Evolutionary conservation across 225 moss, liverwort and hornwort genomes (phyloP), one percentile per base, ranked within the genome.

Genomic region (Pseudisothecium myosuroides): DNA sequence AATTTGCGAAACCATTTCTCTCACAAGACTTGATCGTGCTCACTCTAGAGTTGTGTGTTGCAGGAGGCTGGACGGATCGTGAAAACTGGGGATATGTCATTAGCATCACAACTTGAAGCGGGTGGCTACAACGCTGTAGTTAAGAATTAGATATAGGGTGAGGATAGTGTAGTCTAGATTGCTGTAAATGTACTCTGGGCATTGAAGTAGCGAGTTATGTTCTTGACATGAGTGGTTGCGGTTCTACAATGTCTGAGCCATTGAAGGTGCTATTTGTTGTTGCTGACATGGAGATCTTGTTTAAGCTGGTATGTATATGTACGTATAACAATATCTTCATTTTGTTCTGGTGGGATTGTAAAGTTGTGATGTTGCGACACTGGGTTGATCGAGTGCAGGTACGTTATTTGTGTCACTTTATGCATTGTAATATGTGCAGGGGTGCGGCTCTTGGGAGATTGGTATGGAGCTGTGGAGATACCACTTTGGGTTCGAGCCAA

Each of bases 31-130:
- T 49, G 27, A 39, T 82, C n/a, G 73, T 91, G 76, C 89, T 88
- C n/a, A 86, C 80, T 64, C 82, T 86, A 13, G 66, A 83, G 74
- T 88, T 87, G 60, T 79, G 49, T 86, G 88, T 54, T 84, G 90
- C 96, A 98, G 98, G 98, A 98, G 86, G 94, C 83, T 64, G 98
- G 97, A 73, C 93, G 93, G 87, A 98, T 98, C 68, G 92, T 97
- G 88, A 96, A 96, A 90, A 98, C 98, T 74, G 98, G 98, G 73
- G 97, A 96, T 80, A 89, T 91, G 88, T 96, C 97, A 74, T 92
- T 98, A 76, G 98, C 97, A 69, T 90, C 90, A 41, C 96, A 95
- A 91, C 95, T 98, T 87, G 98, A 98, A 92, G 96, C 96, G 52
- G 96, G 95, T 91, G 98, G 98, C 86, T 98, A 98, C 80, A 91